Percentiles rank a stretch among this genome's conserved stretches.
Evolutionary conservation across 208 protist species (phyloP).

Genomic region (Entamoeba histolytica): DNA sequence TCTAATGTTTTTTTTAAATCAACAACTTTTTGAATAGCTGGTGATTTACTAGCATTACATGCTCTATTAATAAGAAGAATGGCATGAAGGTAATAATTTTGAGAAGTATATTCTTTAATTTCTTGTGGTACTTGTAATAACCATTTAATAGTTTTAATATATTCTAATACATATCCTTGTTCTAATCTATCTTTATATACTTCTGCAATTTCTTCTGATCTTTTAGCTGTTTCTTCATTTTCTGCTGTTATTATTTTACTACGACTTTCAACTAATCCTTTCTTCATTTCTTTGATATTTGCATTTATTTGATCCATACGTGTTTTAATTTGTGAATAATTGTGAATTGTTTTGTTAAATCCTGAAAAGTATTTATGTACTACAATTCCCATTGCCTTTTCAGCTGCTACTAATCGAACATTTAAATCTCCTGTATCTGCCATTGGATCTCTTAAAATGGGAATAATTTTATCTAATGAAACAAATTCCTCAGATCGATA

Average conservation of each 20-base stretch:
- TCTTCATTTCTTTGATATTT: no score
- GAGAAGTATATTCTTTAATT: background rate
- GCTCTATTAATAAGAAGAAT: background rate
- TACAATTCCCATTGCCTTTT: background rate
- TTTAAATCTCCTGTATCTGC: background rate
- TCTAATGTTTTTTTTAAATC: background rate
- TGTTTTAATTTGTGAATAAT: no score
- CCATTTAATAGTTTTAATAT: no score
- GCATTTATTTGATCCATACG: no score
- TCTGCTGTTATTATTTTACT: no score
- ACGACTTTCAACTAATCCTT: no score
- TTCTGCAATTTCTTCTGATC: no score
- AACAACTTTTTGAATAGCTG: background rate
- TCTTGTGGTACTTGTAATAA: background rate
- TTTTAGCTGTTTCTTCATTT: no score
- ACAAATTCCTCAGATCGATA: background rate
- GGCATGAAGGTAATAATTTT: background rate
- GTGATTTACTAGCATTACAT: background rate
- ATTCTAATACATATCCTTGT: no score
- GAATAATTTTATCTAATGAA: background rate
- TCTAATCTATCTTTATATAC: no score
- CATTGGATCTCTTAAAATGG: background rate
- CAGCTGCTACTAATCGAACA: background rate
- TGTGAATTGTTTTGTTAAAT: no score
- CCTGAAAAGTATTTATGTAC: no score